Evolutionary conservation across 371 early-diverging fungal species (phyloP).

Genomic region (Quaeritorhiza haematococci): DNA sequence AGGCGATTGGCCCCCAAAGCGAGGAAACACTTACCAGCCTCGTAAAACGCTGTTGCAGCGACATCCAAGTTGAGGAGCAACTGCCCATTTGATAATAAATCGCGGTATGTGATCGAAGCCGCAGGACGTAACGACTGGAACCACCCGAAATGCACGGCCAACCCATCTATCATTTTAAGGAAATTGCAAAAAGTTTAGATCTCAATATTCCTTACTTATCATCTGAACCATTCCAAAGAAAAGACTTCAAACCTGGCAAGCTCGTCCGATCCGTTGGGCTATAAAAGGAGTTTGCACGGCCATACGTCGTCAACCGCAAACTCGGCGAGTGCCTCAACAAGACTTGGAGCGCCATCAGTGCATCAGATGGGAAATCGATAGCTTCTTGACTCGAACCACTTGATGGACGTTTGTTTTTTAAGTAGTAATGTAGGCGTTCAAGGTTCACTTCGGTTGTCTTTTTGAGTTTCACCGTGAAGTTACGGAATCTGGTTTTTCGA

Average conservation of each 20-base stretch:
- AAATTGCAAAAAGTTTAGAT: no score
- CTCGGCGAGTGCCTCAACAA: slow-evolving; percentile 19
- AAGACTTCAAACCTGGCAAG: background rate
- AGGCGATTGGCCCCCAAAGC: no score
- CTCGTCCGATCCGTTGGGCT: slow-evolving; percentile 3
- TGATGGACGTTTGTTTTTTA: background rate
- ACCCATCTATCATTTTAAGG: slow-evolving; percentile 21
- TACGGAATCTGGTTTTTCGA: background rate
- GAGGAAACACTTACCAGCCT: slow-evolving; percentile 14
- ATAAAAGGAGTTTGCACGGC: slow-evolving; percentile 22
- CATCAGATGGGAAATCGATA: slow-evolving; percentile 23
- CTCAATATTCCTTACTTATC: no score
- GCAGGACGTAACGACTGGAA: slow-evolving; percentile 31
- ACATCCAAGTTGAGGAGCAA: slow-evolving; percentile 37
- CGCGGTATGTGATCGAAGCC: no score
- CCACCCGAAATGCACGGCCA: slow-evolving; percentile 31
- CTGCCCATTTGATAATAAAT: no score
- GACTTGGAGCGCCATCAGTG: slow-evolving; percentile 30
- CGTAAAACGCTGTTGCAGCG: slow-evolving; percentile 31
- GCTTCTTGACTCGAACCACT: background rate
- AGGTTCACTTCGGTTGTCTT: slow-evolving; percentile 13
- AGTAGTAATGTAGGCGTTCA: slow-evolving; percentile 16
- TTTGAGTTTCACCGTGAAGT: background rate
- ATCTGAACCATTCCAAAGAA: no score
- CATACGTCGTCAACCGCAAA: slow-evolving; percentile 17